Evolutionary conservation across 352 stramenopile genomes (phyloP).

Genomic region (Hyaloperonospora brassicae): DNA sequence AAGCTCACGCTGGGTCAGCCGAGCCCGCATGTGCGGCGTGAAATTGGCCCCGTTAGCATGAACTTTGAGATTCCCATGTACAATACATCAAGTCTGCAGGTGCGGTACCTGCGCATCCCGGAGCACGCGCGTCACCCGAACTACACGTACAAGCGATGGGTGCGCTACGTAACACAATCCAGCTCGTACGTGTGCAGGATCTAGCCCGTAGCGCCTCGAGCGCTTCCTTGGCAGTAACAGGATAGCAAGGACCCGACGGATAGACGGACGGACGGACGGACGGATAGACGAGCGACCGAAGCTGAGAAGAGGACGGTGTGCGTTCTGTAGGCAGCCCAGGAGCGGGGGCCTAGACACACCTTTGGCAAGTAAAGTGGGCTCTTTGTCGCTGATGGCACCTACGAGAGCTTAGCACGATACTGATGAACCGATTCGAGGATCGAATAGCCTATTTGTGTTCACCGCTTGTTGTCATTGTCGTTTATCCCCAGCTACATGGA

Average conservation of each 20-base stretch:
- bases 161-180: constrained; percentile 98
- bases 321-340: too few relatives aligned
- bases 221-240: constrained; percentile 16
- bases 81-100: constrained; percentile 97
- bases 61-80: constrained; percentile 99
- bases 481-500: too few relatives aligned
- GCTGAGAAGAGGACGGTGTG: too few relatives aligned
- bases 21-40: constrained; percentile 74
- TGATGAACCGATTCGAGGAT: too few relatives aligned
- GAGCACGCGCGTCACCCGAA: constrained; percentile 91
- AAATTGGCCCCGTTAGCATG: constrained; percentile 97
- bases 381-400: too few relatives aligned
- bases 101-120: constrained; percentile 96
- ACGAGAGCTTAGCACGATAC: too few relatives aligned
- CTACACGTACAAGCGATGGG: constrained; percentile 98
- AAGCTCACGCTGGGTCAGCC: constrained; percentile 86
- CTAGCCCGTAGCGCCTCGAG: constrained; percentile 34
- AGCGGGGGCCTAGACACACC: too few relatives aligned
- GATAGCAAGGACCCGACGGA: constrained; percentile 13
- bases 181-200: constrained; percentile 96
- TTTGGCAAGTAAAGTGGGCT: too few relatives aligned
- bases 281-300: too few relatives aligned
- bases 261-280: too few relatives aligned
- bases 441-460: too few relatives aligned
- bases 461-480: too few relatives aligned